Base-by-base conservation (phyloP, 176 grass and related monocot species). In the Eragrostis curvula region DNA sequence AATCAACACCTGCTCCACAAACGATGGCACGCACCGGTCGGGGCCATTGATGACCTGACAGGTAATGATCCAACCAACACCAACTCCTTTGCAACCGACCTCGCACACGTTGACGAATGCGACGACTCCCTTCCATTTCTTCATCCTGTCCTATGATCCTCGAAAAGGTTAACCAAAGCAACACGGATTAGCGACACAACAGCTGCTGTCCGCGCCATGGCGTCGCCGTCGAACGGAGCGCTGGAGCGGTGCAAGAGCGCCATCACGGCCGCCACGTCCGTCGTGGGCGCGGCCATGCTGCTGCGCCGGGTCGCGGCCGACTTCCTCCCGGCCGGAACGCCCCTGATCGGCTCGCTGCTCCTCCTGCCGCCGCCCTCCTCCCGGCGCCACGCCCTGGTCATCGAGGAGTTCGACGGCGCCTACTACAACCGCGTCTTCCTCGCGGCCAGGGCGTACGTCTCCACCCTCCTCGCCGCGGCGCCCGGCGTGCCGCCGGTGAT, bases 361-460 rank as follows among this genome's bases (percentile, higher is more conserved):
- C 77, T 89, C 87, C 87, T 89, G 9, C 82, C 87, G 18, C 70
- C 82, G 41, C 52, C 82, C 6, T 36, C 49, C 8, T 29, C 60
- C 9, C 82, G 63, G 45, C 82, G 77, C 53, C 82, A 89, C 82
- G 77, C 46, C 44, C 70, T 87, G 69, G 62, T 91, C 44, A 87
- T 84, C 75, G 75, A 91, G 69, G 81, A 91, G 75, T 81, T 70
- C 89, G 84, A 84, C 75, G 85, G 84, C 85, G 81, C 85, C 44
- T 49, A 64, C 25, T 70, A 84, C 89, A 89, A 89, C 82, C 77
- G 87, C 64, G 70, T 89, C 64, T 89, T 89, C 71, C 10, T 85
- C 24, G 77, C 82, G 24, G 87, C 77, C 63, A 85, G 42, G 71
- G 82, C 87, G 53, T 81, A 89, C 82, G 70, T 89, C 70, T 89